Evolutionary conservation across 345 rosid genomes (phyloP).

Genomic region (Eutrema yunnanense): DNA sequence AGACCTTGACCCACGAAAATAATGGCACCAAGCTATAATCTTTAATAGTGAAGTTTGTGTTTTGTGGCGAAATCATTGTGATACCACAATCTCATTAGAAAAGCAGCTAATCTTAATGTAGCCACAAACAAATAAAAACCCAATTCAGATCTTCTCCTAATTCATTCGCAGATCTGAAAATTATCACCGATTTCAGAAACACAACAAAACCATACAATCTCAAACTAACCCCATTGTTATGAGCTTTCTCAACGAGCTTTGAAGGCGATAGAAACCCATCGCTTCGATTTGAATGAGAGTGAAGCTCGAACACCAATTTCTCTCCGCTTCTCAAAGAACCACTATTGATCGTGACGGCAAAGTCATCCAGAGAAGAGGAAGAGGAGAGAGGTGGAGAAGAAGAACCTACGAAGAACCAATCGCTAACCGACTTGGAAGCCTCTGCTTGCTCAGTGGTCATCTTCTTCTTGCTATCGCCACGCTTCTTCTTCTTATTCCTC

Average conservation of each 20-base stretch:
- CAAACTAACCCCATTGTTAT: constrained; percentile 68
- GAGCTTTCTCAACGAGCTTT: constrained; percentile 88
- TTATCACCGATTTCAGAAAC: not conserved
- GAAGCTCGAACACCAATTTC: constrained; percentile 73
- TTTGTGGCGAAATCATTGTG: not conserved
- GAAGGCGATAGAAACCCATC: constrained; percentile 92
- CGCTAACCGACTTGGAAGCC: constrained; percentile 58
- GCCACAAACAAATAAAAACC: not conserved
- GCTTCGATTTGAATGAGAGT: constrained; percentile 84
- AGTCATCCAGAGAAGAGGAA: constrained; percentile 46
- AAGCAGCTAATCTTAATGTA: not conserved
- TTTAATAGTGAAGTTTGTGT: not conserved
- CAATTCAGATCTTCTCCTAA: not conserved
- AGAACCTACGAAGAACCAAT: constrained; percentile 61
- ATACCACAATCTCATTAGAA: not conserved
- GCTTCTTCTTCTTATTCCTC: constrained; percentile 77
- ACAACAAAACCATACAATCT: not conserved
- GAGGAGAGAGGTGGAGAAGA: constrained; percentile 19
- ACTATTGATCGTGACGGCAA: constrained; percentile 42
- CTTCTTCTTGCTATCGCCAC: constrained; percentile 67
- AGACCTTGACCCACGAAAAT: not conserved
- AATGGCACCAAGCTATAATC: not conserved
- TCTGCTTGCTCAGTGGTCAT: constrained; percentile 60
- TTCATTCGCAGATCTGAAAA: not conserved
- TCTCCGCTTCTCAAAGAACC: constrained; percentile 33